These are phyloP conservation scores for Malus orientalis DNA, from an alignment of 306 rosid species.

Conservation along the genomic window DNA sequence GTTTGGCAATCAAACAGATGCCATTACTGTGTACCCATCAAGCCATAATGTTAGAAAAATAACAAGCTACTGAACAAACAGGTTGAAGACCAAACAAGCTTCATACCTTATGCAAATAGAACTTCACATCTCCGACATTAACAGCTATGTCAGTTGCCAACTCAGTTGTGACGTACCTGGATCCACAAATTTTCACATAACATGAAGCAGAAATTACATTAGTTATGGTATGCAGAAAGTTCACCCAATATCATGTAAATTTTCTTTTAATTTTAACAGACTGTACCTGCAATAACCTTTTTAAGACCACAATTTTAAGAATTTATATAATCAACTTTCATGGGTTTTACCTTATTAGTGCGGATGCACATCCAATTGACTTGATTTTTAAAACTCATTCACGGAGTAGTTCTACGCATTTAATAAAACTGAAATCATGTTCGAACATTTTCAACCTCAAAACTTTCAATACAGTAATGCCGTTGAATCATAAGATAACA, in stretches of 20 bases:
- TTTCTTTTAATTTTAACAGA: background rate
- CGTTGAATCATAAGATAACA: background rate
- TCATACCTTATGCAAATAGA: slow-evolving; percentile 88
- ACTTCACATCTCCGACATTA: slow-evolving; percentile 64
- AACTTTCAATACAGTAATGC: background rate
- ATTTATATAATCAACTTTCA: background rate
- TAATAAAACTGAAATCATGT: background rate
- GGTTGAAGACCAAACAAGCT: slow-evolving; percentile 17
- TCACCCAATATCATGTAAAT: background rate
- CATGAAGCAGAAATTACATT: background rate
- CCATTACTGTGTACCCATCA: background rate
- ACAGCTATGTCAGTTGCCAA: slow-evolving; percentile 63
- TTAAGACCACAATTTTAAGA: background rate
- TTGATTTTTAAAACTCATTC: background rate
- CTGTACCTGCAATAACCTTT: background rate
- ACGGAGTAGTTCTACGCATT: background rate
- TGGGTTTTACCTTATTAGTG: background rate
- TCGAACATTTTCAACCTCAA: background rate
- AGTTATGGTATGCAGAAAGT: background rate
- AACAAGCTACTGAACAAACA: background rate
- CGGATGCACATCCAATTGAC: background rate
- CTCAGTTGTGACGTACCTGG: slow-evolving; percentile 72
- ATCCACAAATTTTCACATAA: slow-evolving; percentile 11
- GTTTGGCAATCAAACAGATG: background rate
- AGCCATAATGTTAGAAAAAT: background rate